These are phyloP conservation scores for Tylopilus sp. DNA, from an alignment of 768 basidiomycete genomes.

Conservation along the genomic window DNA sequence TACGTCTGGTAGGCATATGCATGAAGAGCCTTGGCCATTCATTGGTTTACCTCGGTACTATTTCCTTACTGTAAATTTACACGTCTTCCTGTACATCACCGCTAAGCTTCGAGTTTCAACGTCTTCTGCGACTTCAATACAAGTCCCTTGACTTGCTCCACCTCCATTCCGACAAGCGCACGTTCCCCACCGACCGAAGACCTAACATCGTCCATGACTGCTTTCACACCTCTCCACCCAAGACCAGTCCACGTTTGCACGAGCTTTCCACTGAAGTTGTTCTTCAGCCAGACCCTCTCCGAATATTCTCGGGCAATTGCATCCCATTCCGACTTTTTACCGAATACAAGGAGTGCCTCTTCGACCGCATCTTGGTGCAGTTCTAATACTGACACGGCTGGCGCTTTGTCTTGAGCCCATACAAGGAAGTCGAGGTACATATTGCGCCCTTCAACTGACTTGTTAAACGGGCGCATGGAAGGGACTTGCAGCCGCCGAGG, in stretches of 20 bases:
- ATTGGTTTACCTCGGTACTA: not conserved
- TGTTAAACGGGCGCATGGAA: slow-evolving; percentile 34
- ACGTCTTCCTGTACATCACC: slow-evolving; percentile 6
- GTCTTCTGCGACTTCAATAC: slow-evolving; percentile 35
- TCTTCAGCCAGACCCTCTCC: slow-evolving; percentile 35
- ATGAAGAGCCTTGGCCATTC: not conserved
- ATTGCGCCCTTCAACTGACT: slow-evolving; percentile 44
- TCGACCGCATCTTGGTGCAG: slow-evolving; percentile 27
- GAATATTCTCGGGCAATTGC: slow-evolving; percentile 29
- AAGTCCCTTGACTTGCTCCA: slow-evolving; percentile 39
- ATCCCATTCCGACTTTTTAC: slow-evolving; percentile 48
- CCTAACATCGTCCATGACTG: slow-evolving; percentile 51
- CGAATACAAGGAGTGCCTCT: slow-evolving; percentile 51
- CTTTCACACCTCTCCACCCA: slow-evolving; percentile 45
- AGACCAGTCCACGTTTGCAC: slow-evolving; percentile 56
- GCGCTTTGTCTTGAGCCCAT: slow-evolving; percentile 38
- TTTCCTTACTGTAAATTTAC: not conserved
- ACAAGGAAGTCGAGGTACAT: slow-evolving; percentile 61
- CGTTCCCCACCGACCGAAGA: slow-evolving; percentile 43
- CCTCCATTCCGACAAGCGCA: slow-evolving; percentile 39
- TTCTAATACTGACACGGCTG: slow-evolving; percentile 10
- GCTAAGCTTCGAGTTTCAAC: slow-evolving; percentile 16
- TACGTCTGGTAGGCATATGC: slow-evolving; percentile 29
- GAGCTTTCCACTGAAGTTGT: slow-evolving; percentile 44
- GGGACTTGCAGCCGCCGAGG: slow-evolving; percentile 34